Conservation (phyloP, 2,329 filamentous ascomycete genomes). For the Bipolaris gigantea region DNA sequence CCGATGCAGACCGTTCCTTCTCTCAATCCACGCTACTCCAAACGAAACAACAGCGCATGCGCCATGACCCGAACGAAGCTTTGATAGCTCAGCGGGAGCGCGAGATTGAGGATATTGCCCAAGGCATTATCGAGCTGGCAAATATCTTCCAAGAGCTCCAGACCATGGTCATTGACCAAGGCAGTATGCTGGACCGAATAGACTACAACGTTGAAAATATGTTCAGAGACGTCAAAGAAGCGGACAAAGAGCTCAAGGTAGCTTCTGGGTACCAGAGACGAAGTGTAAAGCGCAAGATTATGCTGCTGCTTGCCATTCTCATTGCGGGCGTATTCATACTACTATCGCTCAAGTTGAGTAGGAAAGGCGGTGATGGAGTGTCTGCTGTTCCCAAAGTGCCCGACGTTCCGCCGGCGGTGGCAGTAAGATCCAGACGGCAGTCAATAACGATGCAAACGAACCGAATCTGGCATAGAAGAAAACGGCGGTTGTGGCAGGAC, state of each 20-base stretch:
- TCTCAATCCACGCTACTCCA: slow-evolving; percentile 87
- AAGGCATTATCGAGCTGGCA: slow-evolving; percentile 94
- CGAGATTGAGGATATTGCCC: slow-evolving; percentile 96
- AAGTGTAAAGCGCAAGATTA: slow-evolving; percentile 88
- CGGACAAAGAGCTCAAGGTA: slow-evolving; percentile 87
- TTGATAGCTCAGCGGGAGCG: slow-evolving; percentile 89
- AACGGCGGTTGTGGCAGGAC: slow-evolving; percentile 38
- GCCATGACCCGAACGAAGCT: slow-evolving; percentile 69
- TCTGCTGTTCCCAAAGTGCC: slow-evolving; percentile 23
- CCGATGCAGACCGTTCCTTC: slow-evolving; percentile 88
- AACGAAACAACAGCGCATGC: slow-evolving; percentile 64
- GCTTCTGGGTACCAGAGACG: slow-evolving; percentile 86
- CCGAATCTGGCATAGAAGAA: slow-evolving; percentile 41
- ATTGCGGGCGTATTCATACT: slow-evolving; percentile 83
- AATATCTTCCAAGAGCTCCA: slow-evolving; percentile 97
- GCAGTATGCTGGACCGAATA: slow-evolving; percentile 55
- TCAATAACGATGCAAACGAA: slow-evolving; percentile 20
- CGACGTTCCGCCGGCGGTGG: slow-evolving; percentile 23
- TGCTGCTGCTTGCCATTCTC: slow-evolving; percentile 81
- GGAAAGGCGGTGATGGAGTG: slow-evolving; percentile 36
- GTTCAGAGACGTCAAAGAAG: slow-evolving; percentile 88
- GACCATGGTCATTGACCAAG: slow-evolving; percentile 71
- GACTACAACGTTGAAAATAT: slow-evolving; percentile 94
- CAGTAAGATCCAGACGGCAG: slow-evolving; percentile 20
- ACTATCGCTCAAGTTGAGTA: slow-evolving; percentile 79